phyloP scores from a whole-genome alignment of 2,329 filamentous ascomycete genomes.

The Grosmannia clavigera region DNA sequence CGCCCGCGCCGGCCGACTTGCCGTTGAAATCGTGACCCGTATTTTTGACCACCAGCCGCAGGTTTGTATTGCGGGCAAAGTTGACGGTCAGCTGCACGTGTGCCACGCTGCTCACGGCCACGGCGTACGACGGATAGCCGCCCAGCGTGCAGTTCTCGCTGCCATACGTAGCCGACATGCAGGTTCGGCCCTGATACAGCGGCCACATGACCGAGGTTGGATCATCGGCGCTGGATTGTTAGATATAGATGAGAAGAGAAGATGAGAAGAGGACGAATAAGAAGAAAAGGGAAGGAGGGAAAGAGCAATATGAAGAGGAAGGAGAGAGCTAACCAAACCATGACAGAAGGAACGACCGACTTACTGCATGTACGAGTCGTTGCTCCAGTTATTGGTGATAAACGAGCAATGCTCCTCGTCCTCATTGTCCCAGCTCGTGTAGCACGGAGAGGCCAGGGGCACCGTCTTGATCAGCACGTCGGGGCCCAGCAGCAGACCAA shows the following conservation, averaged over 20 bases:
- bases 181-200: conserved; percentile 26
- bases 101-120: conserved; percentile 27
- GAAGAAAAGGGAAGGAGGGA: neutral
- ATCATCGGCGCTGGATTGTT: conserved; percentile 14
- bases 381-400: conserved; percentile 20
- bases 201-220: conserved; percentile 29
- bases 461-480: conserved; percentile 38
- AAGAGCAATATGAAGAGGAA: neutral
- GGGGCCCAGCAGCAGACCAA: conserved; percentile 36
- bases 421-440: conserved; percentile 31
- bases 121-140: conserved; percentile 28
- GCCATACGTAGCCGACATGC: conserved; percentile 16
- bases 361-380: conserved; percentile 22
- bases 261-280: neutral
- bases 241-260: neutral
- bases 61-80: conserved; percentile 31
- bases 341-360: conserved; percentile 3
- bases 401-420: conserved; percentile 27
- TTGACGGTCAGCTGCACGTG: conserved; percentile 35
- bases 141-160: conserved; percentile 19
- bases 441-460: conserved; percentile 40
- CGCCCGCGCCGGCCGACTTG: conserved; percentile 24
- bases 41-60: conserved; percentile 38
- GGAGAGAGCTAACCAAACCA: neutral
- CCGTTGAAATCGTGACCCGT: conserved; percentile 40